Evolutionary conservation across 139 green algal genomes (phyloP), one percentile per base, ranked within the genome.

Genomic region (Yamagishiella unicocca): DNA sequence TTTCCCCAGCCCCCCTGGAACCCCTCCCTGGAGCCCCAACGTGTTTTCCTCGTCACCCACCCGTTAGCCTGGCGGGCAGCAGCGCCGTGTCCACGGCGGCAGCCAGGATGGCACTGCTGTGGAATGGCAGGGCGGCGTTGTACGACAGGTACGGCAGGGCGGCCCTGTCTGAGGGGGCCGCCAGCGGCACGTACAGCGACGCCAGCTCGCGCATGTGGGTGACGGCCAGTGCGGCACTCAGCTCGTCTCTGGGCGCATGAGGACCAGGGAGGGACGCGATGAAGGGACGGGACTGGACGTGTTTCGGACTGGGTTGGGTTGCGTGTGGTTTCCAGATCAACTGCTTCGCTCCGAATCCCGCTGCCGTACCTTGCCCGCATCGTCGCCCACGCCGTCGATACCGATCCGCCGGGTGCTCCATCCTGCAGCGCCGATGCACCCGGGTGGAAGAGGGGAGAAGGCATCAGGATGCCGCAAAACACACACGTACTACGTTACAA

Each of bases 61-160:
- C 72, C 35, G 45, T 72, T 19, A 93, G 86, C 2, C 93, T 85
- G 1, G 87, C 81, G 2, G 94, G 86, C 50, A 96, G 87, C 25
- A 91, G 92, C 7, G 89, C 85, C 3, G 87, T 91, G 83, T 96
- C 94, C 0, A 96, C 43, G 0, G 89, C 92, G 8, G 92, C 87
- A 0, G 92, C 94, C 62, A 93, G 90, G 29, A 96, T 50, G 7
- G 93, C 72, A 53, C 64, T 83, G 45, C 86, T 88, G 58, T 88
- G 89, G 71, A 78, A 88, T 21, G 45, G 79, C n/a, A 38, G 66
- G 43, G 22, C 31, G 17, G 54, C 46, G 45, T 71, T 58, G 75
- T 87, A 92, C 27, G 46, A 43, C 77, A 95, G 70, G 71, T 83
- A 83, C 31, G 86, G 88, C 35, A 90, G 74, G 5, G 53, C 42